Percentiles rank a stretch among this genome's conserved stretches.
Conservation (phyloP, 1,284 basidiomycete species). For the Veloboletus limbatus region DNA sequence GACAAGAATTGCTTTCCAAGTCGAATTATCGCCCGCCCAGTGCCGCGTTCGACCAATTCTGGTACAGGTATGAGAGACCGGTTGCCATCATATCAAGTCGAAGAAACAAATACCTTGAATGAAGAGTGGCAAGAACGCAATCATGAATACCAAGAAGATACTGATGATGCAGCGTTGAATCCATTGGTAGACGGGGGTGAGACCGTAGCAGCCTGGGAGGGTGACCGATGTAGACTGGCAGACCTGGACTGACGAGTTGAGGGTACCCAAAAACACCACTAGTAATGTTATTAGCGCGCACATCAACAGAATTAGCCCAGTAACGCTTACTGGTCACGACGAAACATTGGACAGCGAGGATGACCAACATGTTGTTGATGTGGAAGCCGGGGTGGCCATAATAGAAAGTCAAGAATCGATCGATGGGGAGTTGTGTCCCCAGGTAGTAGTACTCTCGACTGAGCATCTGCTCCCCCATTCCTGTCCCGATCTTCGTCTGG, state of each 20-base stretch:
- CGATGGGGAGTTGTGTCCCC: slow-evolving; percentile 97
- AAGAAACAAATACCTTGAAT: slow-evolving; percentile 69
- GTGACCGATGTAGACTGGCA: slow-evolving; percentile 78
- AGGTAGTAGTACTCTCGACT: slow-evolving; percentile 99
- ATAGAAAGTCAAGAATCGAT: slow-evolving; percentile 99
- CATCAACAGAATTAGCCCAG: background rate
- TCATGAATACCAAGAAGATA: slow-evolving; percentile 96
- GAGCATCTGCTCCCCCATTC: slow-evolving; percentile 99
- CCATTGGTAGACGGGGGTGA: slow-evolving; percentile 88
- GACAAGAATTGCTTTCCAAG: slow-evolving; percentile 91
- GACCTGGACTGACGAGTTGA: slow-evolving; percentile 76
- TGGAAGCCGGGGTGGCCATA: slow-evolving; percentile 99
- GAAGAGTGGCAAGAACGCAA: slow-evolving; percentile 90
- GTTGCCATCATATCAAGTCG: background rate
- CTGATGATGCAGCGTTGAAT: slow-evolving; percentile 93
- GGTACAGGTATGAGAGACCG: slow-evolving; percentile 14
- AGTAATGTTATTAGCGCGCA: slow-evolving; percentile 18
- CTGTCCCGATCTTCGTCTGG: slow-evolving; percentile 99
- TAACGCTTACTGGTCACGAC: slow-evolving; percentile 70
- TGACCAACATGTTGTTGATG: slow-evolving; percentile 99
- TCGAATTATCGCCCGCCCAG: slow-evolving; percentile 83
- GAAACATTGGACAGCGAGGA: slow-evolving; percentile 92
- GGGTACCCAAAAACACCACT: slow-evolving; percentile 91
- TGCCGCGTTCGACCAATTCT: slow-evolving; percentile 93
- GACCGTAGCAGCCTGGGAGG: slow-evolving; percentile 85